phyloP scores from a whole-genome alignment of 345 rosid species.

The Toxicodendron radicans region DNA sequence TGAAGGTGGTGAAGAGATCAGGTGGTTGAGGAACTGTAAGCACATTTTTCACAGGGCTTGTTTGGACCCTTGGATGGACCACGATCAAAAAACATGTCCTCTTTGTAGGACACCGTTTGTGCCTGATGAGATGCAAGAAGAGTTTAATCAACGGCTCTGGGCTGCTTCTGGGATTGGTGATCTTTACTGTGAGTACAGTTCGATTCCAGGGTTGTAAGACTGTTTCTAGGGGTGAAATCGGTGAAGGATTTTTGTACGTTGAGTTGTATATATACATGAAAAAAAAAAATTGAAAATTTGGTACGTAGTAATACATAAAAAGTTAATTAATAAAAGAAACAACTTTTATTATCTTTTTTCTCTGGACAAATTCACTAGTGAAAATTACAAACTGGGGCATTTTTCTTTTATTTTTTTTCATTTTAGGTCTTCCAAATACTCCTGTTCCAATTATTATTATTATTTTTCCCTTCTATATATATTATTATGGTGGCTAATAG shows the following conservation, averaged over 20 bases:
- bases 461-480: too few relatives aligned
- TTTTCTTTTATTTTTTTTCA: too few relatives aligned
- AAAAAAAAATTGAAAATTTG: not conserved
- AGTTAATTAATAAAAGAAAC: not conserved
- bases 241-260: slow-evolving; percentile 1
- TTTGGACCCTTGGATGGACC: slow-evolving; percentile 96
- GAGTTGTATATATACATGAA: not conserved
- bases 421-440: too few relatives aligned
- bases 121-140: slow-evolving; percentile 81
- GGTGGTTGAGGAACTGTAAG: slow-evolving; percentile 73
- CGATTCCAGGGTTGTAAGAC: slow-evolving; percentile 38
- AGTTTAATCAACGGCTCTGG: slow-evolving; percentile 81
- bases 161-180: slow-evolving; percentile 61
- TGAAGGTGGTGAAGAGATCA: slow-evolving; percentile 71
- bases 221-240: not conserved
- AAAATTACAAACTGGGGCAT: too few relatives aligned
- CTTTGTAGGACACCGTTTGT: slow-evolving; percentile 80
- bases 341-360: not conserved
- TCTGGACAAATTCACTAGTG: not conserved
- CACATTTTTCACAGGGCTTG: slow-evolving; percentile 83
- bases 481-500: too few relatives aligned
- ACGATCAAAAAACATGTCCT: slow-evolving; percentile 82
- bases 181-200: slow-evolving; percentile 54
- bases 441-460: too few relatives aligned
- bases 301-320: not conserved